Evolutionary conservation across 2,329 filamentous ascomycete species (phyloP), one percentile per base, ranked within the genome.

Genomic region (Ceratocystis destructans): DNA sequence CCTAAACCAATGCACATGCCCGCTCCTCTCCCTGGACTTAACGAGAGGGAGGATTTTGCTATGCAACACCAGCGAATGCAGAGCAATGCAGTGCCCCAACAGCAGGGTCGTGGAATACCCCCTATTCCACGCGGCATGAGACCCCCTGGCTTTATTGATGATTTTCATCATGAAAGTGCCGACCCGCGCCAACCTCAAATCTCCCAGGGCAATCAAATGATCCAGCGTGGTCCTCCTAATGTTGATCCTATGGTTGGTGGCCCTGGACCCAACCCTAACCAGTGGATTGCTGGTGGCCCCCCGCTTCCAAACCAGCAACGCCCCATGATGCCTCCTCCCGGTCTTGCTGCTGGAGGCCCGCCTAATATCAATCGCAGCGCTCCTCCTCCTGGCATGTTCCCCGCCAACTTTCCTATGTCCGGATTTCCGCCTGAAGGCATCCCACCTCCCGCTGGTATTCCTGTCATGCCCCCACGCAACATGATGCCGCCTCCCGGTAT

Each of bases 141-240:
- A 17, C 75, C 75, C 20, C 78, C 82, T 17, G 79, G 77, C 44
- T 82, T 83, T 69, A 79, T 82, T 70, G 80, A 85, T 17, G 82
- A 83, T 28, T 82, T 81, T 71, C 80, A 79, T 65, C 78, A 76
- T 62, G 73, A 75, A 15, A 79, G 83, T 33, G 75, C 74, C 28
- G 81, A 83, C 10, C 59, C 50, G 53, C 70, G 73, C 67, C 77
- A 78, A 46, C 28, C 25, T 17, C 77, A 76, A 31, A 79, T 78
- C 67, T 82, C 83, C 83, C 3, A 82, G 83, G 69, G 83, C 83
- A 85, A 83, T 3, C 84, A 87, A 72, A 87, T 87, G 64, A 74
- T 87, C 25, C 84, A 87, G 73, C 82, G 84, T 5, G 83, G 82
- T n/a, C 82, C 80, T 4, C 81, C 79, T 0, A 81, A 80, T 20